phyloP scores from a whole-genome alignment of 768 basidiomycete species.

The Cystobasidium onofrii region DNA sequence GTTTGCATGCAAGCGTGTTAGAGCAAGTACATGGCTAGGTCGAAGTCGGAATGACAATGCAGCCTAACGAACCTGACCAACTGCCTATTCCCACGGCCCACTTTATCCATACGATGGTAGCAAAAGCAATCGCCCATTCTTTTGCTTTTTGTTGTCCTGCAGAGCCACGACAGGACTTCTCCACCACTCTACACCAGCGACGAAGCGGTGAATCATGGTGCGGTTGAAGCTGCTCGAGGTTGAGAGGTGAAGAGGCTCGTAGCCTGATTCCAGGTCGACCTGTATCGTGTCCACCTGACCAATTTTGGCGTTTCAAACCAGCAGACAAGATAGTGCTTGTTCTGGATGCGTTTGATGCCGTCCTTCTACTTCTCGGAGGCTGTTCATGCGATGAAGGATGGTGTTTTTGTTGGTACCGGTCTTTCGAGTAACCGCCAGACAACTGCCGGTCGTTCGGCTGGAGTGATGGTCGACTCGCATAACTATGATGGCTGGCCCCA shows the following conservation, averaged over 20 bases:
- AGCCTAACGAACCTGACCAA: constrained; percentile 62
- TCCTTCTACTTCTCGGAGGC: neutral
- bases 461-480: neutral
- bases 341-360: constrained; percentile 20
- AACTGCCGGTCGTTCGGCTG: constrained; percentile 6
- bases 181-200: constrained; percentile 19
- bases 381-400: neutral
- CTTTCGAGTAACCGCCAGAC: neutral
- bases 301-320: neutral
- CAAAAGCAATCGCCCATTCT: constrained; percentile 25
- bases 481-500: neutral
- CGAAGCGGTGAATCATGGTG: constrained; percentile 17
- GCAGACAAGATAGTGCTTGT: constrained; percentile 23
- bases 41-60: too few relatives aligned
- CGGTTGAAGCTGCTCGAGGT: neutral
- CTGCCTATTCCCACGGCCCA: constrained; percentile 64
- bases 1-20: too few relatives aligned
- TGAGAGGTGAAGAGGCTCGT: neutral
- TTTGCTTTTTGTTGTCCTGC: neutral
- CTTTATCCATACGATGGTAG: constrained; percentile 54
- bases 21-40: too few relatives aligned
- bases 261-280: constrained; percentile 6
- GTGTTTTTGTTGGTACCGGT: constrained; percentile 7
- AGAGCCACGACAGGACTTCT: constrained; percentile 9
- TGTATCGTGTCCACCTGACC: neutral